Percentiles rank a stretch among this genome's conserved stretches.
Conservation (phyloP, 202 grass and related monocot species). For the Schoenoplectus triqueter region DNA sequence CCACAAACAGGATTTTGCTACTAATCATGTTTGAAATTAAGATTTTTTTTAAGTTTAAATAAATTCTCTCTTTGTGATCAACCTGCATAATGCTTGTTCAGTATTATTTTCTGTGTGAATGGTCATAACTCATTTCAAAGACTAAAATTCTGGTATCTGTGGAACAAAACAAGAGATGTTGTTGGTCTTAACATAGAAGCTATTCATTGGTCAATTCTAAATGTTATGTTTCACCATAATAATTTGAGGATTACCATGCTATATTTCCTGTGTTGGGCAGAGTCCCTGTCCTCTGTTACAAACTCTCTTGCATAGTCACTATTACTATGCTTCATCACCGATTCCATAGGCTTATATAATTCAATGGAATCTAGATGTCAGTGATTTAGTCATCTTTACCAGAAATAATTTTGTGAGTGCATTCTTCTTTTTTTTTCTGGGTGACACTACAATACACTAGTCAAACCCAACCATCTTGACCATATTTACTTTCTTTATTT, state of each 20-base stretch:
- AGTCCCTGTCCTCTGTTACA: not conserved
- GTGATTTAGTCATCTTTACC: too few species aligned
- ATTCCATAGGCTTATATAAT: conserved; percentile 4
- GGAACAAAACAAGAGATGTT: not conserved
- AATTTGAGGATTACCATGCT: not conserved
- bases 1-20: too few species aligned
- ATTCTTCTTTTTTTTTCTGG: too few species aligned
- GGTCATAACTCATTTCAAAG: not conserved
- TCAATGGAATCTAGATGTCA: not conserved
- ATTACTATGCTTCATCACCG: not conserved
- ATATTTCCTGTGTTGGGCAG: not conserved
- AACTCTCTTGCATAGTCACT: not conserved
- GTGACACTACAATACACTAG: too few species aligned
- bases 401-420: too few species aligned
- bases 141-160: not conserved
- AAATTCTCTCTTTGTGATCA: not conserved
- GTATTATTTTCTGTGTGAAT: not conserved
- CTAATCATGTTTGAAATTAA: too few species aligned
- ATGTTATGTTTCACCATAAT: not conserved
- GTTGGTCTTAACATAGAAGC: conserved; percentile 13
- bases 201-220: not conserved
- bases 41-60: not conserved
- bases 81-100: not conserved
- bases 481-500: too few species aligned
- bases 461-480: too few species aligned